A percentile compares a stretch with the other conserved stretches of the same genome.
Conservation (phyloP, 2,329 filamentous ascomycete genomes). For the Claviceps maximensis region DNA sequence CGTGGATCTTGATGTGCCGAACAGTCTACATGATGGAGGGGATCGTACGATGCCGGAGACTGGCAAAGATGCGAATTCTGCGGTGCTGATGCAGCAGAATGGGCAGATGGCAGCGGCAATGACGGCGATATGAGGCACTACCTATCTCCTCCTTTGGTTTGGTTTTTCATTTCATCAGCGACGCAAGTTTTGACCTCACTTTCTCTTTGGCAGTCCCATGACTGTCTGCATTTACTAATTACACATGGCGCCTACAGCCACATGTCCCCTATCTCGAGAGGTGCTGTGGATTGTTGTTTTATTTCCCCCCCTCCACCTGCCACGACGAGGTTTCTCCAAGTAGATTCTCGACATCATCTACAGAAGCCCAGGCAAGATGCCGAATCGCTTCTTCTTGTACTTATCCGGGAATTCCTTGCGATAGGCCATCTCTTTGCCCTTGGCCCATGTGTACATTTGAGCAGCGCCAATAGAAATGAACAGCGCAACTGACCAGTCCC, state of each 20-base stretch:
- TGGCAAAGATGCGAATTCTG: slow-evolving; percentile 3
- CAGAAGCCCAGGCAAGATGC: slow-evolving; percentile 66
- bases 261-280: not conserved
- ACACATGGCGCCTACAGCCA: not conserved
- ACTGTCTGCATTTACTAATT: not conserved
- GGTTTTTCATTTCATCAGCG: not conserved
- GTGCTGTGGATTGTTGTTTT: not conserved
- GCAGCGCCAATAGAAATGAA: slow-evolving; percentile 61
- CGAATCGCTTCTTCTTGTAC: slow-evolving; percentile 89
- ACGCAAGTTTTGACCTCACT: not conserved
- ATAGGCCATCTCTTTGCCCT: slow-evolving; percentile 84
- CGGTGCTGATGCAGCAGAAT: slow-evolving; percentile 7
- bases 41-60: not conserved
- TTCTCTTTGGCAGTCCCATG: not conserved
- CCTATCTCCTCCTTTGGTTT: too few relatives aligned
- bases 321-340: not conserved
- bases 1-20: slow-evolving; percentile 7
- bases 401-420: slow-evolving; percentile 81
- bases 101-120: slow-evolving; percentile 5
- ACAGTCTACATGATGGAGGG: slow-evolving; percentile 5
- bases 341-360: slow-evolving; percentile 24
- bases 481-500: slow-evolving; percentile 62
- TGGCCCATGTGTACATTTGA: slow-evolving; percentile 81
- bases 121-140: not conserved
- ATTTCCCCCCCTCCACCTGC: not conserved